Base-by-base conservation (phyloP, 2,329 filamentous ascomycete species). In the Alternaria sp. region DNA sequence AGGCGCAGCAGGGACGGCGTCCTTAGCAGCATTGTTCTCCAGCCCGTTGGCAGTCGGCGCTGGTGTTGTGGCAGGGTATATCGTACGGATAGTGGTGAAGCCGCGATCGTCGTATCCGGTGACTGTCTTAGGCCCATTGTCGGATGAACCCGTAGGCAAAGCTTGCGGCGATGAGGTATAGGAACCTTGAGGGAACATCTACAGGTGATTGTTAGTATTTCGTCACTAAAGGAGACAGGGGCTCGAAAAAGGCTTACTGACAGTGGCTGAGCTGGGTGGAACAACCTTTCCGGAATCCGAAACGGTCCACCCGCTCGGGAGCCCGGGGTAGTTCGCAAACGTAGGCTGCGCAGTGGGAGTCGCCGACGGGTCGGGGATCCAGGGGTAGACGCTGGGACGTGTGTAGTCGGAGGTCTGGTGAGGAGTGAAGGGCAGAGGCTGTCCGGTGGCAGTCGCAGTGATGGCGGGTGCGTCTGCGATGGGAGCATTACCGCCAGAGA, bases 241-340 rank as follows among this genome's bases (percentile, higher is more conserved):
- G 59, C 2, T 67, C 64, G 61, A 63, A 69, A 69, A 73, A 72
- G 67, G 79, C 88, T 86, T 87, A 89, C 87, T 88, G 83, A 89
- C 87, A 83, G 86, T 85, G 74, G 88, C 88, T 82, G 88, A 88
- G 81, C 86, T 88, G 69, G 89, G 87, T 76, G 91, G 91, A 75
- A 93, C 85, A 73, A 96, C 89, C 83, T 94, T 95, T 77, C 93
- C 92, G 70, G 89, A 87, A 65, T 89, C 85, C 54, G 90, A 92
- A 81, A 96, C 92, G 65, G 89, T 87, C 93, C 93, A 97, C 63
- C 92, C 93, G 73, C 85, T 88, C 44, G 94, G 93, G 62, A 97
- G 88, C 66, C 87, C 86, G 49, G 83, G 83, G 64, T 84, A 83
- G 63, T 81, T 82, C 59, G 81, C 81, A 69, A 81, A 81, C 6